Percentiles rank a stretch among this genome's conserved stretches.
These are phyloP conservation scores for Polychaeton citri DNA, from an alignment of 2,329 filamentous ascomycete species.

Conservation along the genomic window DNA sequence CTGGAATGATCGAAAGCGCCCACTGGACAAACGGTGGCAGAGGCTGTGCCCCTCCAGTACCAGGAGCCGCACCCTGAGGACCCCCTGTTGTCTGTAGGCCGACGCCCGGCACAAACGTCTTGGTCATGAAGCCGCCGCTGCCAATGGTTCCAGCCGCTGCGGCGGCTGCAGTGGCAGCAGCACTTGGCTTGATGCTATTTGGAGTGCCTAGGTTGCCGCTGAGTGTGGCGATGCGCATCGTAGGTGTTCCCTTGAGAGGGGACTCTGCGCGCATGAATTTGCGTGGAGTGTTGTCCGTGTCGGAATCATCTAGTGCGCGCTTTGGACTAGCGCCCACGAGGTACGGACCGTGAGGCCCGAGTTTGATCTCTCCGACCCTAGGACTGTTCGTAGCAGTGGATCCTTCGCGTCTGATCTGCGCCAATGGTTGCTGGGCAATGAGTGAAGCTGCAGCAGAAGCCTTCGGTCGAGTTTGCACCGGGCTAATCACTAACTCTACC, in stretches of 20 bases:
- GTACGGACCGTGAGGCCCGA: conserved; percentile 22
- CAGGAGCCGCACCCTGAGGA: conserved; percentile 1
- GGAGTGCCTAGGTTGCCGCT: conserved; percentile 59
- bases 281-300: conserved; percentile 58
- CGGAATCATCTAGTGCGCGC: conserved; percentile 36
- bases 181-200: conserved; percentile 25
- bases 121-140: conserved; percentile 18
- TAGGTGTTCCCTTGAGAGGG: conserved; percentile 58
- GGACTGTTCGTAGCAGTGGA: conserved; percentile 3
- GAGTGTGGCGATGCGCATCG: conserved; percentile 46
- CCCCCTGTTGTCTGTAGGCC: conserved; percentile 5
- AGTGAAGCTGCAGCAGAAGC: conserved; percentile 1
- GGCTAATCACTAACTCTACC: conserved; percentile 73
- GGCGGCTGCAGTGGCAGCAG: conserved; percentile 4
- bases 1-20: conserved; percentile 44
- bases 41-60: conserved; percentile 37
- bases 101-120: conserved; percentile 15
- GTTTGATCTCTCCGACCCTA: conserved; percentile 10
- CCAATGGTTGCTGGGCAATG: conserved; percentile 8
- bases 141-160: conserved; percentile 16
- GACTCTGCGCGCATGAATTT: conserved; percentile 85
- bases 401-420: conserved; percentile 7
- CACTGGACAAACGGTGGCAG: conserved; percentile 56
- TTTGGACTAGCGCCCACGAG: conserved; percentile 28
- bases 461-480: conserved; percentile 55